Conservation (phyloP, 805 yeast species). For the Torulaspora delbrueckii region DNA sequence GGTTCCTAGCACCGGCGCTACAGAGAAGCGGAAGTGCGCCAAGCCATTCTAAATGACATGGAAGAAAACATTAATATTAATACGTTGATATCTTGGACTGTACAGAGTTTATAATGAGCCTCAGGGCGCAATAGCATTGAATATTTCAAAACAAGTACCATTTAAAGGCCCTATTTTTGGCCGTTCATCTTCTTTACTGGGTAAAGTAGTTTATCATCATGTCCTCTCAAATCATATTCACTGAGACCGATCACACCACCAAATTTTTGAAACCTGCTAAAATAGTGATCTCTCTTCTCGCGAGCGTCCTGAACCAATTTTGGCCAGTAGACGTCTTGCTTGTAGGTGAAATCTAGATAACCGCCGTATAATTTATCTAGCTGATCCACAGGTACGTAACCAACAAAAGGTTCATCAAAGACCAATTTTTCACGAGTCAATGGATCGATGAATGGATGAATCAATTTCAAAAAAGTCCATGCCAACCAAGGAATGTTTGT, state of each 20-base stretch:
- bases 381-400: slow-evolving; percentile 77
- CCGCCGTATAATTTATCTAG: slow-evolving; percentile 87
- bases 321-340: slow-evolving; percentile 78
- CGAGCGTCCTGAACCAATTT: slow-evolving; percentile 56
- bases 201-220: slow-evolving; percentile 26
- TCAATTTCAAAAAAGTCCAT: slow-evolving; percentile 85
- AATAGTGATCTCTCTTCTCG: slow-evolving; percentile 55
- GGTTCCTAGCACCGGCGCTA: slow-evolving; percentile 64
- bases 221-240: slow-evolving; percentile 70
- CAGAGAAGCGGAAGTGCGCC: slow-evolving; percentile 85
- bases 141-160: background rate
- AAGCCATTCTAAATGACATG: slow-evolving; percentile 54
- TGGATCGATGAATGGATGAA: slow-evolving; percentile 95
- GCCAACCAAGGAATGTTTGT: slow-evolving; percentile 93
- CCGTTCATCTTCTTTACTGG: slow-evolving; percentile 21
- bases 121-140: background rate
- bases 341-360: slow-evolving; percentile 71
- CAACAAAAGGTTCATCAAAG: slow-evolving; percentile 80
- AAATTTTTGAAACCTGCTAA: slow-evolving; percentile 62
- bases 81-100: background rate
- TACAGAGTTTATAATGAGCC: slow-evolving; percentile 2
- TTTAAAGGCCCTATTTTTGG: background rate
- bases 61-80: background rate
- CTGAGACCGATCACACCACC: slow-evolving; percentile 74
- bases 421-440: slow-evolving; percentile 89